Evolutionary conservation across 352 stramenopile genomes (phyloP).

Genomic region (Phytophthora chlamydospora): DNA sequence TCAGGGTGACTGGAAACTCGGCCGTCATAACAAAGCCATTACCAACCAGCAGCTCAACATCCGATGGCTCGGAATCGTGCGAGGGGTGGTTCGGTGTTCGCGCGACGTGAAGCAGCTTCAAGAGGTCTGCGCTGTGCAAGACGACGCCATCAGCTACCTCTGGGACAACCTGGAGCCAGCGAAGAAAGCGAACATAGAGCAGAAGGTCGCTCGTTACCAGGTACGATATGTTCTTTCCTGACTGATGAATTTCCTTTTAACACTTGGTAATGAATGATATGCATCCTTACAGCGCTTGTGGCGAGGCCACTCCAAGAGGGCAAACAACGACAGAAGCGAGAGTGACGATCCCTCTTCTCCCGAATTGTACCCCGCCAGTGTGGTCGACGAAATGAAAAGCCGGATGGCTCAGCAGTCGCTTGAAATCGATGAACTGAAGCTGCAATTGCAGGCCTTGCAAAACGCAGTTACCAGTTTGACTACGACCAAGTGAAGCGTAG

Average conservation of each 20-base stretch:
- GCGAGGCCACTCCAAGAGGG: neutral
- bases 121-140: conserved; percentile 53
- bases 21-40: neutral
- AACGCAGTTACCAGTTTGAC: conserved; percentile 17
- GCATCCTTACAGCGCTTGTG: conserved; percentile 3
- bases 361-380: conserved; percentile 1
- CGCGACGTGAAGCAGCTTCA: conserved; percentile 53
- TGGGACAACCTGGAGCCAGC: conserved; percentile 17
- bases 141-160: conserved; percentile 34
- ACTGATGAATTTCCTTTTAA: neutral
- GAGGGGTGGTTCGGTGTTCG: conserved; percentile 22
- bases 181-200: conserved; percentile 1
- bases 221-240: neutral
- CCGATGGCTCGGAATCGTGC: conserved; percentile 14
- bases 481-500: neutral
- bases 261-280: neutral
- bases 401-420: conserved; percentile 31
- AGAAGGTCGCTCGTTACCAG: conserved; percentile 16
- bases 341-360: neutral
- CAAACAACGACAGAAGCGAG: neutral
- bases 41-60: neutral
- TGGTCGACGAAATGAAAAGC: conserved; percentile 17
- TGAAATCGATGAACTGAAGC: conserved; percentile 35
- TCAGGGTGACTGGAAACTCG: conserved; percentile 5
- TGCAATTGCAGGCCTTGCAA: conserved; percentile 37